Conservation (phyloP, 2,329 filamentous ascomycete genomes). For the Dactylellina sp. region DNA sequence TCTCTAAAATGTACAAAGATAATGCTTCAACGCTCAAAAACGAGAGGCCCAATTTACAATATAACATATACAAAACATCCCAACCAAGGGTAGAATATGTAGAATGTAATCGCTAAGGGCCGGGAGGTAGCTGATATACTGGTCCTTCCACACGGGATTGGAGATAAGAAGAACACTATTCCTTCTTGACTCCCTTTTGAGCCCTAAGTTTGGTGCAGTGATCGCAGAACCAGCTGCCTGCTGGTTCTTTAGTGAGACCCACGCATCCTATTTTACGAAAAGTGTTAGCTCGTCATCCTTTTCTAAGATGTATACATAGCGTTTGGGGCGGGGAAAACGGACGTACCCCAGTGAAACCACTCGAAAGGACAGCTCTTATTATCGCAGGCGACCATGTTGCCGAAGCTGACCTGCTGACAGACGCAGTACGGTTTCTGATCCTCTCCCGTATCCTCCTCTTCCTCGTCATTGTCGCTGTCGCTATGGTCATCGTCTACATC, state of each 20-base stretch:
- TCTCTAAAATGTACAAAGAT: background rate
- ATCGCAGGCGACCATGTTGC: conserved; percentile 90
- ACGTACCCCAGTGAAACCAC: conserved; percentile 76
- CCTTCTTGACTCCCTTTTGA: conserved; percentile 55
- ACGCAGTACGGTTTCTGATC: conserved; percentile 83
- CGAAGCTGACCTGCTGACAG: conserved; percentile 85
- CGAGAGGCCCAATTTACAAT: background rate
- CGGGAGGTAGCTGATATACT: conserved; percentile 24
- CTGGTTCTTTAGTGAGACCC: conserved; percentile 52
- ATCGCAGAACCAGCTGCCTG: conserved; percentile 56
- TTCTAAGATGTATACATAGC: background rate
- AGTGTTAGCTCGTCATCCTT: background rate
- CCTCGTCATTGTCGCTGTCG: conserved; percentile 64
- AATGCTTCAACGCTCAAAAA: background rate
- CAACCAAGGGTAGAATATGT: background rate
- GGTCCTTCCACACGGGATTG: conserved; percentile 46
- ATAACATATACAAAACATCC: background rate
- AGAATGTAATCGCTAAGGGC: background rate
- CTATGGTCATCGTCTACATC: conserved; percentile 55
- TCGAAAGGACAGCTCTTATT: conserved; percentile 83
- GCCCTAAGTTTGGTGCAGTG: conserved; percentile 54
- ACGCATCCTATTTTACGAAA: conserved; percentile 41
- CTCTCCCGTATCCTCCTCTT: conserved; percentile 78
- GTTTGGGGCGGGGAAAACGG: background rate
- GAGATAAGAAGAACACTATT: conserved; percentile 48